These are phyloP conservation scores for Septoria linicola DNA, from an alignment of 2,329 filamentous ascomycete genomes.

Conservation along the genomic window DNA sequence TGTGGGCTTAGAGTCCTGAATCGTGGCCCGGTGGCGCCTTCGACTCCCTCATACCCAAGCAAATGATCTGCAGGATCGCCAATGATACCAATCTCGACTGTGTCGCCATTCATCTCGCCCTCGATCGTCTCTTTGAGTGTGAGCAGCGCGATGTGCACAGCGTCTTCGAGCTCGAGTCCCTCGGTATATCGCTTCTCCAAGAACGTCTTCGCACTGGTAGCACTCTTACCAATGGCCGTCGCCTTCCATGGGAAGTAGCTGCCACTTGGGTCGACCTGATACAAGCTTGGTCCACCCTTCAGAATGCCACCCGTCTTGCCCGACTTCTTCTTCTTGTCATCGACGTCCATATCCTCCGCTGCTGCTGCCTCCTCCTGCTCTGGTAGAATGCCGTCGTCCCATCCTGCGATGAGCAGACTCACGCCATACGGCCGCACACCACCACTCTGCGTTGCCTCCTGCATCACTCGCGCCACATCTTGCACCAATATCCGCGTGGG, in stretches of 20 bases:
- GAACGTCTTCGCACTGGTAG: constrained; percentile 97
- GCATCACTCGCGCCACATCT: constrained; percentile 95
- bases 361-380: constrained; percentile 70
- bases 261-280: constrained; percentile 98
- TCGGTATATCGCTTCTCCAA: constrained; percentile 99
- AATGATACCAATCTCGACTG: constrained; percentile 97
- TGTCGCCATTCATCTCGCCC: constrained; percentile 96
- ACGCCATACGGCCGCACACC: constrained; percentile 97
- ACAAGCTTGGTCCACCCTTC: constrained; percentile 94
- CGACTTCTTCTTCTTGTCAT: constrained; percentile 68
- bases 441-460: constrained; percentile 96
- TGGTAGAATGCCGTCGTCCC: constrained; percentile 94
- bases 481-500: constrained; percentile 98
- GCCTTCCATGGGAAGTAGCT: constrained; percentile 99
- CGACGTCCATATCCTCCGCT: constrained; percentile 51
- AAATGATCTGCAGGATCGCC: constrained; percentile 91
- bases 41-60: constrained; percentile 84
- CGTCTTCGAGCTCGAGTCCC: constrained; percentile 93
- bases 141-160: constrained; percentile 94
- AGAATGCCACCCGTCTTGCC: constrained; percentile 93
- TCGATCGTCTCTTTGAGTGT: constrained; percentile 99
- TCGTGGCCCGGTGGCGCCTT: constrained; percentile 77
- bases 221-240: constrained; percentile 97
- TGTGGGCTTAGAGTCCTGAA: constrained; percentile 95
- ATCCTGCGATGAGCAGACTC: constrained; percentile 90